Evolutionary conservation across 2,329 filamentous ascomycete genomes (phyloP), one percentile per base, ranked within the genome.

Genomic region (Huntiella abstrusa): DNA sequence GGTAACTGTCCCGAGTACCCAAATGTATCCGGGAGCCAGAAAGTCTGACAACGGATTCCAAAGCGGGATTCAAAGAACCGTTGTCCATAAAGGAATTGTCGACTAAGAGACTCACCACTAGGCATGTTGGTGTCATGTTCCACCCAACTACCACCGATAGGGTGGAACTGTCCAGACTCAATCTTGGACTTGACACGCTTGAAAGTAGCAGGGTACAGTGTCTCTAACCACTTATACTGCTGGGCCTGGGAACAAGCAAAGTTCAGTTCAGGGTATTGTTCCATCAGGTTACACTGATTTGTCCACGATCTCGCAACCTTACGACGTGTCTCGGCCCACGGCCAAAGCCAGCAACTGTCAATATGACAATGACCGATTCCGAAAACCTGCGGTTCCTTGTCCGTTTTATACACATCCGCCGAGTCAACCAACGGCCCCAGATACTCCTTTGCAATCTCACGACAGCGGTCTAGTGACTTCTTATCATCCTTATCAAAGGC

Each of bases 81-180:
- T 59, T 98, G 91, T 3, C 91, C 91, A 55, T 95, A 95, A 42
- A 98, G 60, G 58, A 98, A 98, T 59, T 98, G 91, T 37, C 91
- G 77, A 41, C 91, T 81, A 34, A 98, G 71, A 2, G 88, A 93
- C 63, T 98, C 91, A 41, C 91, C 91, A 55, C 86, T 88, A 0
- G 91, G 91, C 71, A 98, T 73, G 58, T 98, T 98, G 52, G 91
- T 98, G 59, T 98, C 91, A 58, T 98, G 91, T 59, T 98, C 91
- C 12, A 98, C 88, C 91, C 91, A 98, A 64, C 86, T 95, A 46
- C 91, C 91, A 52, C 91, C 91, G 54, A 98, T 88, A 11, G 87
- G 87, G 54, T 95, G 84, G 61, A 98, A 98, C 51, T 75, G 80
- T 16, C 87, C 88, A 55, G 87, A 77, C 61, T 84, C 84, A 51